Base-by-base conservation (phyloP, 306 rosid genomes). In the Castanea sativa region DNA sequence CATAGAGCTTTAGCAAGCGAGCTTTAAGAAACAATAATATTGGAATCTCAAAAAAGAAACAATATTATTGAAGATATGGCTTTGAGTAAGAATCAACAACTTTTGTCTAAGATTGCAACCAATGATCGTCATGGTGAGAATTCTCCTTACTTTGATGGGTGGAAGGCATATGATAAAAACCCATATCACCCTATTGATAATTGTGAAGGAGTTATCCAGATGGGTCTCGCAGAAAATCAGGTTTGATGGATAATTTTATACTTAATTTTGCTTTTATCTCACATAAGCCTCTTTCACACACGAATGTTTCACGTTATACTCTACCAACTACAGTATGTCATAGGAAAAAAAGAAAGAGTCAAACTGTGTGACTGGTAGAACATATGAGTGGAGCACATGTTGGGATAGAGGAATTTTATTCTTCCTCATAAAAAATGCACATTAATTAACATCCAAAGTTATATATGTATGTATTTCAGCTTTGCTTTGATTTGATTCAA, bases 151-250 rank as follows among this genome's bases (percentile, higher is more conserved):
- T 92, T 95, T 30, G 94, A 92, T 65, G 99, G 99, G 4, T 95
- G 92, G 98, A 92, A 91, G 63, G 96, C 98, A 0, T 95, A 95
- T 56, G 92, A 95, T 16, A 59, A 19, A 63, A 79, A 95, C 82
- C 99, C 97, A n/a, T 95, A 83, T 74, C 93, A 95, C 73, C 88
- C 86, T 1, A 78, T 63, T 1, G n/a, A 86, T 3, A 95, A 95
- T 68, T 92, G 94, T 2, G 61, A 69, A 0, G 99, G 99, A 7
- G 98, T 95, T 58, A 90, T 95, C 65, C 99, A 95, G 59, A 91
- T 92, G 98, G 99, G 99, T 72, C 95, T 95, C 23, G 92, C 99
- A 9, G 99, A 95, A 80, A 95, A 95, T 64, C 99, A 85, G 97
- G 99, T 92, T 78, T 61, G 51, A 16, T 0, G 23, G 27, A 23